Evolutionary conservation across 1,284 basidiomycete genomes (phyloP).

Genomic region (Thecaphora thlaspeos): DNA sequence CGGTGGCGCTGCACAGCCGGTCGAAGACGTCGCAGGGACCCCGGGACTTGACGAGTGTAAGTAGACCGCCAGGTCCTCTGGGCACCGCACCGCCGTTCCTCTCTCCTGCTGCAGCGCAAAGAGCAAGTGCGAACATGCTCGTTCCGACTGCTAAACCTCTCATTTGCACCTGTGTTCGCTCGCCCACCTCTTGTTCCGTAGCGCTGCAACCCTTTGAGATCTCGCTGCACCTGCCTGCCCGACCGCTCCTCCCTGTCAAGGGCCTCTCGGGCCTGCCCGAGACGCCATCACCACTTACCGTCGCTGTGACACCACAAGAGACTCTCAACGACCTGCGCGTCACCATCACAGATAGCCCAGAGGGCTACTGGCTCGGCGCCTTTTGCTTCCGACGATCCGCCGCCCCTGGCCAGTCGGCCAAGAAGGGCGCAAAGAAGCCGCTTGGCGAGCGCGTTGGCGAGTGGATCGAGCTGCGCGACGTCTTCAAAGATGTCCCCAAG

Average conservation of each 20-base stretch:
- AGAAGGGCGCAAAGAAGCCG: slow-evolving; percentile 26
- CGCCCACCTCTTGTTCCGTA: too few relatives aligned
- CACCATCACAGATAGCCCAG: slow-evolving; percentile 54
- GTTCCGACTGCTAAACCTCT: too few relatives aligned
- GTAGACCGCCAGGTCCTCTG: too few relatives aligned
- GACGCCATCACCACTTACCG: slow-evolving; percentile 49
- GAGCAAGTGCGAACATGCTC: too few relatives aligned
- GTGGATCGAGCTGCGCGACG: slow-evolving; percentile 51
- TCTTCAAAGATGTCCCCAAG: slow-evolving; percentile 46
- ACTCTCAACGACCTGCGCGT: slow-evolving; percentile 55
- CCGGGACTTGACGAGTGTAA: too few relatives aligned
- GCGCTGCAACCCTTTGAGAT: slow-evolving; percentile 54
- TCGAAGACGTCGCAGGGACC: too few relatives aligned
- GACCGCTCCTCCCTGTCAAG: slow-evolving; percentile 50
- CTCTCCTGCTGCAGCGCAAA: too few relatives aligned
- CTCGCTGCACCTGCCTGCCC: slow-evolving; percentile 47
- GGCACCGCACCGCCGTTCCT: too few relatives aligned
- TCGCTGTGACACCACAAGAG: slow-evolving; percentile 53
- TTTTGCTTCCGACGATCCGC: slow-evolving; percentile 48
- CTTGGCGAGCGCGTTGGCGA: slow-evolving; percentile 45
- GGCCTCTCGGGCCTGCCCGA: slow-evolving; percentile 47
- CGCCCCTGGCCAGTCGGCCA: slow-evolving; percentile 2
- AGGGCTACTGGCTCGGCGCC: slow-evolving; percentile 57
- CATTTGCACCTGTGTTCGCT: too few relatives aligned
- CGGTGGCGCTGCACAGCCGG: too few relatives aligned